These are phyloP conservation scores for Cercospora zeae-maydis DNA, from an alignment of 2,329 filamentous ascomycete species.

Conservation along the genomic window DNA sequence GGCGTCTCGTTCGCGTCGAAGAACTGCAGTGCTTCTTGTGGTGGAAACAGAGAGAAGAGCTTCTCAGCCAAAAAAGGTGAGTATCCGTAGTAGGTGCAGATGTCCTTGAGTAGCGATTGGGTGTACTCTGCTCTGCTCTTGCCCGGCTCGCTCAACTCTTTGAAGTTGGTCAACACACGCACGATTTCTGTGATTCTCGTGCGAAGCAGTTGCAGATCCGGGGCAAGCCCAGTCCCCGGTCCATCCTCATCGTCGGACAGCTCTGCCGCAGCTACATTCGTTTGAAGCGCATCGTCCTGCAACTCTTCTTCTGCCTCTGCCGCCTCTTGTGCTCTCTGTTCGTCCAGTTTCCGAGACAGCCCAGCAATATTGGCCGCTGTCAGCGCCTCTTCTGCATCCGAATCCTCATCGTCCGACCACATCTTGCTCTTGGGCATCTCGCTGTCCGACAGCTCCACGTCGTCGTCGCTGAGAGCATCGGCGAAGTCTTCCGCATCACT, in stretches of 20 bases:
- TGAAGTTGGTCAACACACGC: conserved; percentile 84
- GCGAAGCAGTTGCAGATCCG: conserved; percentile 84
- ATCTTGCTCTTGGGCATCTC: conserved; percentile 54
- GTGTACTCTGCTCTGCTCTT: conserved; percentile 87
- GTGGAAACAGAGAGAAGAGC: conserved; percentile 86
- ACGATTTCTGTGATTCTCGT: conserved; percentile 90
- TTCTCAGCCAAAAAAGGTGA: conserved; percentile 93
- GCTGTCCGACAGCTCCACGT: conserved; percentile 64
- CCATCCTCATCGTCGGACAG: conserved; percentile 59
- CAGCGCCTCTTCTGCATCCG: conserved; percentile 81
- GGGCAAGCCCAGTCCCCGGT: conserved; percentile 64
- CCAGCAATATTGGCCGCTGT: conserved; percentile 96
- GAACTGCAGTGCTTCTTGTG: conserved; percentile 92
- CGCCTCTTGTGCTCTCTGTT: conserved; percentile 70
- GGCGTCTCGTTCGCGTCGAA: conserved; percentile 98
- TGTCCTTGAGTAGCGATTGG: conserved; percentile 79
- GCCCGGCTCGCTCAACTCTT: conserved; percentile 72
- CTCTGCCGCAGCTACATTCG: conserved; percentile 78
- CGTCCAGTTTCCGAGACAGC: conserved; percentile 78
- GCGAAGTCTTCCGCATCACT: conserved; percentile 35
- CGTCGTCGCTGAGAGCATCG: conserved; percentile 38
- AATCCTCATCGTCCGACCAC: conserved; percentile 93
- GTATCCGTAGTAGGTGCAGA: conserved; percentile 96
- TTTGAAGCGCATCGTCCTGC: conserved; percentile 80
- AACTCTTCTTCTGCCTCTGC: conserved; percentile 82